Percentiles rank a stretch among this genome's conserved stretches.
phyloP scores from a whole-genome alignment of 257 asterid genomes.

The Solanum verrucosum region DNA sequence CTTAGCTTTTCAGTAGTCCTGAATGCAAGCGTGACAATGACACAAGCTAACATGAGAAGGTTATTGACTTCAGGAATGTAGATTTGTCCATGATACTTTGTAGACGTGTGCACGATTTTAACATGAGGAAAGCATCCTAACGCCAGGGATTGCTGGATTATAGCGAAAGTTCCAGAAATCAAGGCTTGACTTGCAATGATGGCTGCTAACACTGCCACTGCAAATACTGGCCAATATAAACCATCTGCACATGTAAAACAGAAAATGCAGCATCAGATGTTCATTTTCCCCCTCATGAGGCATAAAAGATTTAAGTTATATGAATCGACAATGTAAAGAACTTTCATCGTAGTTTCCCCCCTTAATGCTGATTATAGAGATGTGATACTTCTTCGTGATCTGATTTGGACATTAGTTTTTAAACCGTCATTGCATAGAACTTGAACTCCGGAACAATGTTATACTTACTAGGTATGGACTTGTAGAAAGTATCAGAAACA shows the following conservation, averaged over 20 bases:
- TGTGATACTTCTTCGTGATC: no score
- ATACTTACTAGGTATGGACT: slow-evolving; percentile 39
- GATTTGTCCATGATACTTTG: slow-evolving; percentile 41
- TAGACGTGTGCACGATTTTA: slow-evolving; percentile 39
- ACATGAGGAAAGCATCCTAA: slow-evolving; percentile 61
- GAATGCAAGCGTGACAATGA: slow-evolving; percentile 34
- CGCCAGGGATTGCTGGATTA: slow-evolving; percentile 46
- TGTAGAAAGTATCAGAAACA: slow-evolving; percentile 29
- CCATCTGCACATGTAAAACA: slow-evolving; percentile 13
- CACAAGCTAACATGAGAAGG: slow-evolving; percentile 44
- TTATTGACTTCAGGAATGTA: slow-evolving; percentile 46
- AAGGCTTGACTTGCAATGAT: slow-evolving; percentile 57
- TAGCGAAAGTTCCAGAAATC: slow-evolving; percentile 51
- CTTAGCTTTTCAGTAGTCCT: slow-evolving; percentile 30
- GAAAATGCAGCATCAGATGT: not conserved
- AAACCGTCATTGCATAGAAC: no score
- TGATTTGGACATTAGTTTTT: no score
- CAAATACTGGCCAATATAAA: slow-evolving; percentile 59
- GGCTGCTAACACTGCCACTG: slow-evolving; percentile 36
- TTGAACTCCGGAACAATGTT: no score
- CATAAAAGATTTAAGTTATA: not conserved
- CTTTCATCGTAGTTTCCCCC: not conserved
- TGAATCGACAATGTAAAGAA: not conserved
- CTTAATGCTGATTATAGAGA: no score
- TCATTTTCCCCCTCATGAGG: not conserved